Conservation (phyloP, 805 yeast genomes). For the Jamesozyma piceae region DNA sequence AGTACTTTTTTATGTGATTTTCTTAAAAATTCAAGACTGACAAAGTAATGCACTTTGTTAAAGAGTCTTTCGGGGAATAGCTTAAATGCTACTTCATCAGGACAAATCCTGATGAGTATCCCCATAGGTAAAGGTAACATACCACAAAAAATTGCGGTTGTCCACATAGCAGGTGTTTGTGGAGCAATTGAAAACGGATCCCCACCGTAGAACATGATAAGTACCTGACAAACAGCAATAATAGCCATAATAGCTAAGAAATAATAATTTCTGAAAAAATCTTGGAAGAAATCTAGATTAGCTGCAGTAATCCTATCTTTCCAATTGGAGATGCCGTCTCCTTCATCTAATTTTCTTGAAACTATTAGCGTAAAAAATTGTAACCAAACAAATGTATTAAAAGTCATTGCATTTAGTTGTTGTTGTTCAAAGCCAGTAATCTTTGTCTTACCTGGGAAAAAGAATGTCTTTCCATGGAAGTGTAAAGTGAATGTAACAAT, state of each 20-base stretch:
- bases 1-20: slow-evolving; percentile 6
- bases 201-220: slow-evolving; percentile 96
- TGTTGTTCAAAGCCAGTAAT: slow-evolving; percentile 38
- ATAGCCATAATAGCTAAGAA: slow-evolving; percentile 63
- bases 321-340: slow-evolving; percentile 52
- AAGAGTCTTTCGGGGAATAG: slow-evolving; percentile 50
- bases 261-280: slow-evolving; percentile 73
- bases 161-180: slow-evolving; percentile 87
- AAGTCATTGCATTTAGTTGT: slow-evolving; percentile 74
- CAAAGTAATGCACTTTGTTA: slow-evolving; percentile 9
- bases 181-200: slow-evolving; percentile 78
- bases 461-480: slow-evolving; percentile 62
- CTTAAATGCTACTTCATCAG: slow-evolving; percentile 64
- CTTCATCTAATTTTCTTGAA: slow-evolving; percentile 84
- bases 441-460: slow-evolving; percentile 32
- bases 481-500: slow-evolving; percentile 70
- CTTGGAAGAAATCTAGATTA: slow-evolving; percentile 75
- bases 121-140: slow-evolving; percentile 76
- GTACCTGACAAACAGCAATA: slow-evolving; percentile 74
- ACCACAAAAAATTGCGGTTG: slow-evolving; percentile 75
- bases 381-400: slow-evolving; percentile 95
- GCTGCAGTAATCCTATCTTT: slow-evolving; percentile 49
- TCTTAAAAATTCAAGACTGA: slow-evolving; percentile 23
- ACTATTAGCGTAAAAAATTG: slow-evolving; percentile 91
- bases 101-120: slow-evolving; percentile 61